A percentile compares a stretch with the other conserved stretches of the same genome.
phyloP scores from a whole-genome alignment of 1,284 basidiomycete genomes.

The Cryptococcus sp. region DNA sequence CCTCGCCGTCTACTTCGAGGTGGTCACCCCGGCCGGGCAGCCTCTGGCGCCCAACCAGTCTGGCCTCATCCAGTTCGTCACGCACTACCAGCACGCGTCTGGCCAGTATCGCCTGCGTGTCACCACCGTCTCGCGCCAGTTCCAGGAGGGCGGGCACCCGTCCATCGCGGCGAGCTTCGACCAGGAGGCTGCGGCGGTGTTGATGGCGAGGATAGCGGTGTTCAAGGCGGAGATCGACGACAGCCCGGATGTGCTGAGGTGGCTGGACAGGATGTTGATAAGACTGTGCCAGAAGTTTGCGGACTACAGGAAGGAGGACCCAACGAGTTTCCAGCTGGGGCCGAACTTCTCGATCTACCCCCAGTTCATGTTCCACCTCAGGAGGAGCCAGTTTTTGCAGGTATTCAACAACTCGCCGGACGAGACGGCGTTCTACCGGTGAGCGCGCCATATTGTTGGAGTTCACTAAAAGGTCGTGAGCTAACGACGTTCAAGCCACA shows the following conservation, averaged over 20 bases:
- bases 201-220: constrained; percentile 98
- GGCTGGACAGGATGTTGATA: constrained; percentile 99
- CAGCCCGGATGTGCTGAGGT: constrained; percentile 91
- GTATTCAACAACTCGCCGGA: constrained; percentile 99
- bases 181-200: constrained; percentile 95
- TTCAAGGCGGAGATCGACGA: constrained; percentile 99
- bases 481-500: constrained; percentile 61
- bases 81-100: constrained; percentile 96
- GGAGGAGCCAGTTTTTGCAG: constrained; percentile 96
- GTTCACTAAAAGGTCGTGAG: neutral
- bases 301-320: constrained; percentile 97
- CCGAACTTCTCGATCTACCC: constrained; percentile 99
- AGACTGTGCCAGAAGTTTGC: constrained; percentile 99
- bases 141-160: constrained; percentile 93
- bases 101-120: constrained; percentile 92
- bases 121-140: constrained; percentile 93
- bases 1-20: constrained; percentile 95
- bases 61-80: constrained; percentile 96
- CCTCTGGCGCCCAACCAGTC: constrained; percentile 85
- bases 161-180: constrained; percentile 93
- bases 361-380: constrained; percentile 99
- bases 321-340: constrained; percentile 83
- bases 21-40: constrained; percentile 97
- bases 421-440: constrained; percentile 98
- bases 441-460: constrained; percentile 3